A percentile compares a stretch with the other conserved stretches of the same genome.
phyloP scores from a whole-genome alignment of 306 rosid genomes.

The Herpetospermum pedunculosum region DNA sequence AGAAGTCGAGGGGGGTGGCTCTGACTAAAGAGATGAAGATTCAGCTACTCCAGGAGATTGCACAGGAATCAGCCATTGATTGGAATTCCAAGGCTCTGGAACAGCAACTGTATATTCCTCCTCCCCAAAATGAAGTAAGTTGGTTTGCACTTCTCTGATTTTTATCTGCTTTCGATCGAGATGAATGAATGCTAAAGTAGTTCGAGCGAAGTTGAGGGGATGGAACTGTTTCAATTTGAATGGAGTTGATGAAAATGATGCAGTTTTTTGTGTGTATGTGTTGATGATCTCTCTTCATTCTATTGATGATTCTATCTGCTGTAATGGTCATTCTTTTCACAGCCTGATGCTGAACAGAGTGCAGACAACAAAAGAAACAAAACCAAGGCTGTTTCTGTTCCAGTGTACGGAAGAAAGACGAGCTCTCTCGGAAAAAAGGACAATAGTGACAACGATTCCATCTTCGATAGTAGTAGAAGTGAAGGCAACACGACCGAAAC shows the following conservation, averaged over 20 bases:
- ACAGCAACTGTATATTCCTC: conserved; percentile 27
- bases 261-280: background rate
- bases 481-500: conserved; percentile 45
- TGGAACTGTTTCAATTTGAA: background rate
- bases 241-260: background rate
- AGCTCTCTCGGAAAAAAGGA: conserved; percentile 14
- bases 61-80: conserved; percentile 43
- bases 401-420: conserved; percentile 11
- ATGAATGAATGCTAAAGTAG: background rate
- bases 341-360: background rate
- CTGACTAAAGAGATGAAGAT: conserved; percentile 52
- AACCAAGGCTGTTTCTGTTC: background rate
- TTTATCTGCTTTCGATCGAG: background rate
- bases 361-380: background rate
- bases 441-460: conserved; percentile 12
- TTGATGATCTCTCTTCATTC: background rate
- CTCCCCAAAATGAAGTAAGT: conserved; percentile 23
- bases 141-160: background rate
- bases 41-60: conserved; percentile 47
- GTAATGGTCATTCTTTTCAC: background rate
- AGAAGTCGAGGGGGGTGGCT: conserved; percentile 27
- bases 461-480: conserved; percentile 29
- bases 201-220: background rate
- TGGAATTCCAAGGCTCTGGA: conserved; percentile 62
- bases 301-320: background rate